Evolutionary conservation across 2,329 filamentous ascomycete species (phyloP).

Genomic region (Cladosporium sp.): DNA sequence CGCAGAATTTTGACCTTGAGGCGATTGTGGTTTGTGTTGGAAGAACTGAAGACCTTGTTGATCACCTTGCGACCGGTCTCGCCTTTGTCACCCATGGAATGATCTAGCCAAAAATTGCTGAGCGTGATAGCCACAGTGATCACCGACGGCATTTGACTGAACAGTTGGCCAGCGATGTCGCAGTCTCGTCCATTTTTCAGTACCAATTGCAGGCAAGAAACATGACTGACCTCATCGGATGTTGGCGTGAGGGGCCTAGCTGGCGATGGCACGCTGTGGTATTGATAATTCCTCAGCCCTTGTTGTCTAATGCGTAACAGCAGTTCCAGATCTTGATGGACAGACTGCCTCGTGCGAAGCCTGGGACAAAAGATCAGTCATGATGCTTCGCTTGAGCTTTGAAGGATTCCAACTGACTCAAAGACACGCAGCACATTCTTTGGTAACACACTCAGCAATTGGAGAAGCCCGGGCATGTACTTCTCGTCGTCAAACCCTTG

Average conservation of each 20-base stretch:
- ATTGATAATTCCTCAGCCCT: background rate
- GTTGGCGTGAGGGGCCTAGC: background rate
- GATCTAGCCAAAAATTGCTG: too few species aligned
- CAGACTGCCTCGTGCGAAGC: too few species aligned
- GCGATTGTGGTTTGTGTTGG: background rate
- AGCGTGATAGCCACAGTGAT: too few species aligned
- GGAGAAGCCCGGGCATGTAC: background rate
- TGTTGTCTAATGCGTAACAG: background rate
- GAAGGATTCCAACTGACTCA: background rate
- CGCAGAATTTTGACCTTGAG: background rate
- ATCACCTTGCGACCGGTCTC: background rate
- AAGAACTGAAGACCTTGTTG: background rate
- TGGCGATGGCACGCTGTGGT: background rate
- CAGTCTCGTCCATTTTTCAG: background rate
- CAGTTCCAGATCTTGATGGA: background rate
- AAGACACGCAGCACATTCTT: constrained; percentile 3
- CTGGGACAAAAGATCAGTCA: too few species aligned
- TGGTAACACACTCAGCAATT: background rate
- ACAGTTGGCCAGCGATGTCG: background rate
- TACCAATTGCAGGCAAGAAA: background rate
- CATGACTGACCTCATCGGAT: background rate
- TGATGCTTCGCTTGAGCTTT: too few species aligned
- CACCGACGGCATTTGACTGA: too few species aligned
- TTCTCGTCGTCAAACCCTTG: too few species aligned
- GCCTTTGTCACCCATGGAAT: too few species aligned